A percentile compares a stretch with the other conserved stretches of the same genome.
phyloP scores from a whole-genome alignment of 2,329 filamentous ascomycete species.

The Fusarium decemcellulare region DNA sequence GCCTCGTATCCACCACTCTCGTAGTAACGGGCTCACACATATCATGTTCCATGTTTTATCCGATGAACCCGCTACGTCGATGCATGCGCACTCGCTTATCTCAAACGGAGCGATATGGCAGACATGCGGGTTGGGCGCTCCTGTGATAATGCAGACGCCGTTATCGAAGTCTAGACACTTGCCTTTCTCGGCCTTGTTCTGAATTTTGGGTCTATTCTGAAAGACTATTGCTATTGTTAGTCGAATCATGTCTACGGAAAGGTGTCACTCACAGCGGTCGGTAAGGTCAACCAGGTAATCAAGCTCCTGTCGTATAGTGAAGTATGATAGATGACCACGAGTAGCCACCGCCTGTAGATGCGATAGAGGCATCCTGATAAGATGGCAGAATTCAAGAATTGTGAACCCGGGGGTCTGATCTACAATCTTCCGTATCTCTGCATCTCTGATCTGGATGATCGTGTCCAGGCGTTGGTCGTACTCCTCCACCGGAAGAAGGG shows the following conservation, averaged over 20 bases:
- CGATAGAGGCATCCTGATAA: background rate
- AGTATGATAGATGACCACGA: too few species aligned
- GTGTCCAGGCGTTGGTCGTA: background rate
- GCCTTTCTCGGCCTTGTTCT: too few species aligned
- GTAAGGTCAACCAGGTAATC: background rate
- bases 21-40: background rate
- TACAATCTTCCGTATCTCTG: background rate
- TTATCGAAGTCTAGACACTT: background rate
- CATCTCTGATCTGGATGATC: background rate
- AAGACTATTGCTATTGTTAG: background rate
- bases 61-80: background rate
- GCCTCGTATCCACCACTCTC: background rate
- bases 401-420: background rate
- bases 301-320: too few species aligned
- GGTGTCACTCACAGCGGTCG: background rate
- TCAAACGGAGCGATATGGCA: background rate
- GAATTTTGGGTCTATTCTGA: background rate
- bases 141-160: background rate
- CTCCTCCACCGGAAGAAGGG: background rate
- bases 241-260: background rate
- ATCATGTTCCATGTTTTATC: constrained; percentile 3
- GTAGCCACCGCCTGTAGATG: background rate
- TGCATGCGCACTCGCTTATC: background rate
- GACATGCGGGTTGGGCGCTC: background rate
- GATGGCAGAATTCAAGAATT: background rate